These are phyloP conservation scores for Cicer chorassanicum DNA, from an alignment of 306 rosid genomes.

Conservation along the genomic window DNA sequence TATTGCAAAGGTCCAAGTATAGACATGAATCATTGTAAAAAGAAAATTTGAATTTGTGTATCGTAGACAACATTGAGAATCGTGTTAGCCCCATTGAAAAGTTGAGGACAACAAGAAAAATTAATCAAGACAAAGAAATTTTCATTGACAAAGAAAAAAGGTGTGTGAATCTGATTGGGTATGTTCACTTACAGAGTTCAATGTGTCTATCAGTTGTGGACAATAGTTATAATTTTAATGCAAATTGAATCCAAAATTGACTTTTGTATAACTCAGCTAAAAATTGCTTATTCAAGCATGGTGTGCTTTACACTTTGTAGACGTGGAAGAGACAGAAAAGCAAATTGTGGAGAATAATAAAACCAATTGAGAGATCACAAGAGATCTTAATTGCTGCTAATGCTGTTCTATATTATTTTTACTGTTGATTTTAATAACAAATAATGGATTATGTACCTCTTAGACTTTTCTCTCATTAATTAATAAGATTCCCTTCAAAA, in stretches of 20 bases:
- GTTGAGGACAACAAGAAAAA: conserved; percentile 25
- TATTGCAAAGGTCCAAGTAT: conserved; percentile 14
- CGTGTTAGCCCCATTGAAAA: conserved; percentile 6
- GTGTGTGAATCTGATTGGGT: conserved; percentile 37
- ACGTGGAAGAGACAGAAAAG: conserved; percentile 44
- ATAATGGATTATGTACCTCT: conserved; percentile 17
- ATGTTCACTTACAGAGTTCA: background rate
- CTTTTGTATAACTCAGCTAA: conserved; percentile 23
- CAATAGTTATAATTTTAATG: conserved; percentile 6
- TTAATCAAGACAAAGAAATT: conserved; percentile 23
- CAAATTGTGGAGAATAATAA: conserved; percentile 38
- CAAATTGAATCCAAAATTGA: conserved; percentile 12
- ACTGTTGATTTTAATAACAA: conserved; percentile 22
- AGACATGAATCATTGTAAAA: background rate
- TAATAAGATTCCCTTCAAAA: conserved; percentile 42
- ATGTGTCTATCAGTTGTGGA: conserved; percentile 37
- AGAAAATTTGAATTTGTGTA: too few relatives aligned
- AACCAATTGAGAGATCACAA: conserved; percentile 39
- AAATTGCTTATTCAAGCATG: conserved; percentile 4
- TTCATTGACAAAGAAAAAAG: conserved; percentile 2
- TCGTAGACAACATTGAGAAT: conserved; percentile 23
- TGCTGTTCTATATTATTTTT: background rate
- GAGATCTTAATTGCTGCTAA: conserved; percentile 21
- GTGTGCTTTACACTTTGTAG: conserved; percentile 24
- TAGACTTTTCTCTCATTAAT: conserved; percentile 15